Percentiles rank a stretch among this genome's conserved stretches.
Evolutionary conservation across 2,329 filamentous ascomycete genomes (phyloP).

Genomic region (Trichoderma asperellum): DNA sequence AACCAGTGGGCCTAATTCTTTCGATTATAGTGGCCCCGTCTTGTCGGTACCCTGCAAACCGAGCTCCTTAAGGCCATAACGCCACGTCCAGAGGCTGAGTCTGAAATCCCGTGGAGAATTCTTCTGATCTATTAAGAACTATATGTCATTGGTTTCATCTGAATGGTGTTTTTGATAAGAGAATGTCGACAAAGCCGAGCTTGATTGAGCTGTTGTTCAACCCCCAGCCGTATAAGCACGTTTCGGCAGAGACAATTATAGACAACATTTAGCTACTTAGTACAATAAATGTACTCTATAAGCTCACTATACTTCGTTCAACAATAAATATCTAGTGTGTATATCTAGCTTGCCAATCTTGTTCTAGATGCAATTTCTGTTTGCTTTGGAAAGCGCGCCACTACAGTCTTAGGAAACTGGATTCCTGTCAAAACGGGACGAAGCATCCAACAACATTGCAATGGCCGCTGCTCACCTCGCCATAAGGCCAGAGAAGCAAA

Average conservation of each 20-base stretch:
- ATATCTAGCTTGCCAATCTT: neutral
- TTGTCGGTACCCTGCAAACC: neutral
- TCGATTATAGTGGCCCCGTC: neutral
- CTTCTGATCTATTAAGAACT: neutral
- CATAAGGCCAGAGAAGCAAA: too few relatives aligned
- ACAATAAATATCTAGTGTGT: neutral
- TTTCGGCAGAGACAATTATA: too few relatives aligned
- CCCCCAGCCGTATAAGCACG: too few relatives aligned
- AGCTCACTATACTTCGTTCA: neutral
- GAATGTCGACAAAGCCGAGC: neutral
- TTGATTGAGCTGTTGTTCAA: neutral
- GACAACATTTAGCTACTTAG: neutral
- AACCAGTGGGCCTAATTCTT: constrained; percentile 40
- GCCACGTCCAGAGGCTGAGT: neutral
- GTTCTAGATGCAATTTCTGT: neutral
- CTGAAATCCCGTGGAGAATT: neutral
- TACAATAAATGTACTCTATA: neutral
- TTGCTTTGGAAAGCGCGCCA: neutral
- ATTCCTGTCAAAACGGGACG: too few relatives aligned
- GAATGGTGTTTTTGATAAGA: neutral
- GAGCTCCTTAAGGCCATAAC: neutral
- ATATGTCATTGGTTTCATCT: neutral
- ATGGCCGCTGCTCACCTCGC: too few relatives aligned
- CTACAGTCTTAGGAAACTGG: too few relatives aligned
- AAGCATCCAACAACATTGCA: too few relatives aligned